These are phyloP conservation scores for Botrytis sinoallii DNA, from an alignment of 2,329 filamentous ascomycete genomes.

Conservation along the genomic window DNA sequence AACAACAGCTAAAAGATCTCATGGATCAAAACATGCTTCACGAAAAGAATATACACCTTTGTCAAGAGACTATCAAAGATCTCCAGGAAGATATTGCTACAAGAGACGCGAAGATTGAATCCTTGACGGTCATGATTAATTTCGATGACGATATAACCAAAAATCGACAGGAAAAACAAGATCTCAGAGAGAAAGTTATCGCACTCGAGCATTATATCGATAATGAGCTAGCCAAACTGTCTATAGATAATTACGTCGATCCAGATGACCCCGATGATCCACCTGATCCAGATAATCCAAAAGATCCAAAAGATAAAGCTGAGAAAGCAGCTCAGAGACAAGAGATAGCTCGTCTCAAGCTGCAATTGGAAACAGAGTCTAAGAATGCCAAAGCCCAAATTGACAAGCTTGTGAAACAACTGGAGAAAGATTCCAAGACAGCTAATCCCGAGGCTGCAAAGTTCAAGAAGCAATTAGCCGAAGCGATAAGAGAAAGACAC, in stretches of 20 bases:
- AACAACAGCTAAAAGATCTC: neutral
- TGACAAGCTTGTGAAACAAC: neutral
- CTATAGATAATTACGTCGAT: neutral
- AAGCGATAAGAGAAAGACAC: neutral
- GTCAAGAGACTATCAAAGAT: neutral
- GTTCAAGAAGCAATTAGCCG: neutral
- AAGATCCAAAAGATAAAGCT: neutral
- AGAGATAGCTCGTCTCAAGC: neutral
- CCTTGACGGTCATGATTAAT: neutral
- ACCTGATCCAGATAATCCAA: neutral
- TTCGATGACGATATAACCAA: neutral
- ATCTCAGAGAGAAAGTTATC: conserved; percentile 7
- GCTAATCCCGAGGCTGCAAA: neutral
- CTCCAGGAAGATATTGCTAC: neutral
- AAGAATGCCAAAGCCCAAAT: neutral
- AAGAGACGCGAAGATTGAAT: neutral
- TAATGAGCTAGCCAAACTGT: neutral
- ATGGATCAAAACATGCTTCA: neutral
- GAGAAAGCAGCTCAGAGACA: neutral
- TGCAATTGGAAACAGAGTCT: neutral
- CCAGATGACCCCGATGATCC: neutral
- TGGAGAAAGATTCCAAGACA: neutral
- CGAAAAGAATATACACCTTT: neutral
- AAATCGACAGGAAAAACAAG: conserved; percentile 6
- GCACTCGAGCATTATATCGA: neutral